phyloP scores from a whole-genome alignment of 768 basidiomycete species.

The Pleurotus giganteus region DNA sequence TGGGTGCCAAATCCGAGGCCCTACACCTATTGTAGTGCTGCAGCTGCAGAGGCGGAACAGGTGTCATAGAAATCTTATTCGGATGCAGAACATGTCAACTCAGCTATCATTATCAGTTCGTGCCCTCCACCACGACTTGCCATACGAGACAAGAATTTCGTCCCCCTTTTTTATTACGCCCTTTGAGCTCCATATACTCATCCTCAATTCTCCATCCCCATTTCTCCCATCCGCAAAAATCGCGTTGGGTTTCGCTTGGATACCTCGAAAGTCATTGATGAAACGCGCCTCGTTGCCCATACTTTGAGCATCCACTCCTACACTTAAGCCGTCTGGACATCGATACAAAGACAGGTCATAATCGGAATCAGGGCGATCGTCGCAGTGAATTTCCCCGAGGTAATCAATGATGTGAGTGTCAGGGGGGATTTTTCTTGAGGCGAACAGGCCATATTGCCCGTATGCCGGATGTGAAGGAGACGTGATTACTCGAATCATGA shows the following conservation, averaged over 20 bases:
- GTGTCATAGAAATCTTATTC: conserved; percentile 4
- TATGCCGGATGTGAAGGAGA: conserved; percentile 65
- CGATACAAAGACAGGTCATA: conserved; percentile 86
- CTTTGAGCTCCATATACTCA: conserved; percentile 70
- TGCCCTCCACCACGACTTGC: conserved; percentile 79
- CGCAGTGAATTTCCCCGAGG: conserved; percentile 77
- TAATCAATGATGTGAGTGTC: conserved; percentile 77
- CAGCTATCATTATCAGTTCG: conserved; percentile 23
- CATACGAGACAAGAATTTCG: conserved; percentile 87
- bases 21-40: neutral
- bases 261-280: conserved; percentile 87
- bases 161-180: conserved; percentile 71
- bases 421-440: conserved; percentile 64
- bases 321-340: conserved; percentile 49
- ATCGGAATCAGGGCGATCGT: conserved; percentile 71
- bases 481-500: conserved; percentile 58
- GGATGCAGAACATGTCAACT: neutral
- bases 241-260: conserved; percentile 68
- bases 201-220: conserved; percentile 59
- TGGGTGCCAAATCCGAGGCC: neutral
- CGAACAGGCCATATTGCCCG: conserved; percentile 83
- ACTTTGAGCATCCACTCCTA: conserved; percentile 73
- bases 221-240: conserved; percentile 60
- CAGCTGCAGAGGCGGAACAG: neutral
- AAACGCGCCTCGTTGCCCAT: conserved; percentile 90